Percentiles rank a stretch among this genome's conserved stretches.
Evolutionary conservation across 2,329 filamentous ascomycete species (phyloP).

Genomic region (Dactylonectria macrodidyma): DNA sequence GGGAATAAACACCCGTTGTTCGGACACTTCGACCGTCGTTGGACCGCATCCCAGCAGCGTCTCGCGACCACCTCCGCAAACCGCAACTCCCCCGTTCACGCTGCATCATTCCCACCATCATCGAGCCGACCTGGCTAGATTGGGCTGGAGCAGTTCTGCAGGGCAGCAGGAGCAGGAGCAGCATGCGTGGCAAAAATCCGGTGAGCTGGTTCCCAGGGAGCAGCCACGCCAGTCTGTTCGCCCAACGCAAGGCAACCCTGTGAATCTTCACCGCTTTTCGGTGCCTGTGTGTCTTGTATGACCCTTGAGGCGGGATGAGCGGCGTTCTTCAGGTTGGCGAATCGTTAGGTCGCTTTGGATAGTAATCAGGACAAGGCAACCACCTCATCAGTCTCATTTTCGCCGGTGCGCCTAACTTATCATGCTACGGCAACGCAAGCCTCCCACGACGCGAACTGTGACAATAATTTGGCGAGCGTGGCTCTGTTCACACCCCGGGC

Average conservation of each 20-base stretch:
- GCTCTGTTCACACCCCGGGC: slow-evolving; percentile 10
- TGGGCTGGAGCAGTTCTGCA: slow-evolving; percentile 10
- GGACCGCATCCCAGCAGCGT: slow-evolving; percentile 11
- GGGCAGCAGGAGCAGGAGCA: not conserved
- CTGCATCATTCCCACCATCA: slow-evolving; percentile 13
- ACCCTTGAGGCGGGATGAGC: slow-evolving; percentile 6
- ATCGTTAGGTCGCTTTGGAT: not conserved
- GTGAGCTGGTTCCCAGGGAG: slow-evolving; percentile 37
- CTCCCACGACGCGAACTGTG: not conserved
- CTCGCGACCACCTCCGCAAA: slow-evolving; percentile 13
- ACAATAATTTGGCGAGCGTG: slow-evolving; percentile 8
- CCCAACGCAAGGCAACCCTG: slow-evolving; percentile 17
- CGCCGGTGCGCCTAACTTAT: slow-evolving; percentile 12
- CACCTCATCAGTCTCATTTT: slow-evolving; percentile 1
- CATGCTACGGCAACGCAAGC: not conserved
- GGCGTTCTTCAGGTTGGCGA: slow-evolving; percentile 11
- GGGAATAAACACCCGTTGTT: slow-evolving; percentile 18
- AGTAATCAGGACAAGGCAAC: not conserved
- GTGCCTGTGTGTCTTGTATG: slow-evolving; percentile 10
- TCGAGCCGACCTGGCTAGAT: slow-evolving; percentile 4
- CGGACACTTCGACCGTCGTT: slow-evolving; percentile 14
- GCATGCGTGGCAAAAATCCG: slow-evolving; percentile 32
- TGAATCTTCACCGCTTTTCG: slow-evolving; percentile 30
- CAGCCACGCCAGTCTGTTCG: slow-evolving; percentile 21
- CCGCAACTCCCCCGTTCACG: slow-evolving; percentile 16